These are phyloP conservation scores for Heritiera littoralis DNA, from an alignment of 345 rosid species.

Conservation along the genomic window DNA sequence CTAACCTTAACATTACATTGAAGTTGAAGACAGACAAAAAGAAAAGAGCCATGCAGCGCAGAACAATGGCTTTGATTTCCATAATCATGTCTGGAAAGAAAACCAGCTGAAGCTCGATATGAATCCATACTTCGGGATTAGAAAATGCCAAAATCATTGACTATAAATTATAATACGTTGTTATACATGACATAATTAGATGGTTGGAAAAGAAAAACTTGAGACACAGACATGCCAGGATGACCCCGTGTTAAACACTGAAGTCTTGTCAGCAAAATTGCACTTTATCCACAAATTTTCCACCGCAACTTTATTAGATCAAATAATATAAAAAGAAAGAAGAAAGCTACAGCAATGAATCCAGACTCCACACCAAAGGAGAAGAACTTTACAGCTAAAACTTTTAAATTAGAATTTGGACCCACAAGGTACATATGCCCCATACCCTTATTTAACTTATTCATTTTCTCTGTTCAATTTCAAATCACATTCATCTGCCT, in stretches of 20 bases:
- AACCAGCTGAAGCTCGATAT: neutral
- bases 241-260: neutral
- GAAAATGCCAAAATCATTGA: neutral
- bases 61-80: neutral
- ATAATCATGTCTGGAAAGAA: neutral
- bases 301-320: neutral
- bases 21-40: neutral
- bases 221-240: neutral
- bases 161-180: neutral
- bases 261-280: neutral
- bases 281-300: neutral
- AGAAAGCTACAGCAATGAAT: neutral
- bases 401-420: neutral
- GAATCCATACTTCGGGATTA: neutral
- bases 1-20: neutral
- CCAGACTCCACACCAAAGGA: slow-evolving; percentile 5
- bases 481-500: slow-evolving; percentile 3
- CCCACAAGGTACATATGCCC: slow-evolving; percentile 1
- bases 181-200: neutral
- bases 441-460: slow-evolving; percentile 20
- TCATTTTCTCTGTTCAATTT: slow-evolving; percentile 12
- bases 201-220: neutral
- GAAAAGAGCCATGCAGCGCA: neutral
- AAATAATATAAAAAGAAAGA: neutral
- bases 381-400: slow-evolving; percentile 26